Percentiles rank a stretch among this genome's conserved stretches.
Evolutionary conservation across 2,329 filamentous ascomycete genomes (phyloP).

Genomic region (Nemania sp.): DNA sequence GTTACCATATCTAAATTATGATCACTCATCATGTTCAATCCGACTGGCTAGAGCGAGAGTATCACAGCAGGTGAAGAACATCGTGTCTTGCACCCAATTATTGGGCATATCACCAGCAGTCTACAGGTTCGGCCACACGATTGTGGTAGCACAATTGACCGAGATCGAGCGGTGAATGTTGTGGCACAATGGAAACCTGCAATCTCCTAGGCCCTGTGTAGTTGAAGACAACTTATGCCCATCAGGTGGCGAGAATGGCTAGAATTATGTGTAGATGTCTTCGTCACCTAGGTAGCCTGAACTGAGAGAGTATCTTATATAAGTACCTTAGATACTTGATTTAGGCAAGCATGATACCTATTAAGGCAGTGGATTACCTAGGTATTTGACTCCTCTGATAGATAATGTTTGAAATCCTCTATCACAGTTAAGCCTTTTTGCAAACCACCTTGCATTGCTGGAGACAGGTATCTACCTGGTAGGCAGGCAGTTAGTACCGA

Average conservation of each 20-base stretch:
- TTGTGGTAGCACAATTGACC: conserved; percentile 17
- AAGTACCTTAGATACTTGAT: too few species aligned
- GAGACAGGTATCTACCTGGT: too few species aligned
- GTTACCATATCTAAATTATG: too few species aligned
- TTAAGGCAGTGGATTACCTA: too few species aligned
- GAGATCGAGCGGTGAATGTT: conserved; percentile 9
- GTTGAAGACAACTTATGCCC: background rate
- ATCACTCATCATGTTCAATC: background rate
- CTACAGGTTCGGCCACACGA: background rate
- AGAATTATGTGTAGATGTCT: background rate
- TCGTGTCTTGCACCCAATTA: background rate
- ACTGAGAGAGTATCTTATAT: too few species aligned
- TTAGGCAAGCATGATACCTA: too few species aligned
- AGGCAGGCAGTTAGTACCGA: too few species aligned
- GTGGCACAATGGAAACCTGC: background rate
- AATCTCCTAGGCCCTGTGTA: background rate
- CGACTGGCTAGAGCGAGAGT: background rate
- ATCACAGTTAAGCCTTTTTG: too few species aligned
- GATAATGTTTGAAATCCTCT: too few species aligned
- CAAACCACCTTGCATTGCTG: too few species aligned
- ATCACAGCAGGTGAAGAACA: background rate
- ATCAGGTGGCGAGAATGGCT: background rate
- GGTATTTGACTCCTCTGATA: too few species aligned
- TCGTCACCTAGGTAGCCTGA: background rate
- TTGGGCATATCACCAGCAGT: background rate